phyloP scores from a whole-genome alignment of 495 filamentous ascomycete genomes.

The Penicillium taxi region DNA sequence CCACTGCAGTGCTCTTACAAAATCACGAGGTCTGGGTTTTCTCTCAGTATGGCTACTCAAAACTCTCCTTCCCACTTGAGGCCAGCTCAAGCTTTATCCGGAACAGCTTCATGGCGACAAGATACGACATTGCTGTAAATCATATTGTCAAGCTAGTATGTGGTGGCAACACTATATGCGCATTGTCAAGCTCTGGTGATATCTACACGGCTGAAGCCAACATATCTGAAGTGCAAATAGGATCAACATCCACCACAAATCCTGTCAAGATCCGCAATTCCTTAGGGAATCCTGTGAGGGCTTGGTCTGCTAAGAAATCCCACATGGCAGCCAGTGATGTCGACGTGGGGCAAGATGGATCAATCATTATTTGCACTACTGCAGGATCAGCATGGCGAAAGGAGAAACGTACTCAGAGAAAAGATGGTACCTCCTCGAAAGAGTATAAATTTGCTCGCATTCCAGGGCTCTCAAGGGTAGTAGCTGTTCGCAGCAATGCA shows the following conservation, averaged over 20 bases:
- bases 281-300: slow-evolving; percentile 61
- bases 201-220: slow-evolving; percentile 73
- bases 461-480: slow-evolving; percentile 73
- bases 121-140: slow-evolving; percentile 57
- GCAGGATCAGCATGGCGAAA: slow-evolving; percentile 89
- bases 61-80: slow-evolving; percentile 71
- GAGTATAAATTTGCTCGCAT: slow-evolving; percentile 92
- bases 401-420: slow-evolving; percentile 69
- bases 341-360: slow-evolving; percentile 84
- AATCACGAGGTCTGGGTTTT: slow-evolving; percentile 89
- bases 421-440: slow-evolving; percentile 57
- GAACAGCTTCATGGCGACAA: slow-evolving; percentile 55
- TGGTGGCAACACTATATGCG: slow-evolving; percentile 85
- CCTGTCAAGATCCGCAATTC: slow-evolving; percentile 77
- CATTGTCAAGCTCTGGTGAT: slow-evolving; percentile 73
- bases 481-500: slow-evolving; percentile 74
- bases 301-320: slow-evolving; percentile 74
- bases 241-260: slow-evolving; percentile 72
- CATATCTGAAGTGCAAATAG: slow-evolving; percentile 50
- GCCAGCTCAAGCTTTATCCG: slow-evolving; percentile 61
- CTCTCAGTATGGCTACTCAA: slow-evolving; percentile 85
- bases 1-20: slow-evolving; percentile 76
- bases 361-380: slow-evolving; percentile 86
- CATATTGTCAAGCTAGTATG: slow-evolving; percentile 66
- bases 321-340: slow-evolving; percentile 83